A percentile compares a stretch with the other conserved stretches of the same genome.
Conservation (phyloP, 345 rosid genomes). For the Litchi chinensis region DNA sequence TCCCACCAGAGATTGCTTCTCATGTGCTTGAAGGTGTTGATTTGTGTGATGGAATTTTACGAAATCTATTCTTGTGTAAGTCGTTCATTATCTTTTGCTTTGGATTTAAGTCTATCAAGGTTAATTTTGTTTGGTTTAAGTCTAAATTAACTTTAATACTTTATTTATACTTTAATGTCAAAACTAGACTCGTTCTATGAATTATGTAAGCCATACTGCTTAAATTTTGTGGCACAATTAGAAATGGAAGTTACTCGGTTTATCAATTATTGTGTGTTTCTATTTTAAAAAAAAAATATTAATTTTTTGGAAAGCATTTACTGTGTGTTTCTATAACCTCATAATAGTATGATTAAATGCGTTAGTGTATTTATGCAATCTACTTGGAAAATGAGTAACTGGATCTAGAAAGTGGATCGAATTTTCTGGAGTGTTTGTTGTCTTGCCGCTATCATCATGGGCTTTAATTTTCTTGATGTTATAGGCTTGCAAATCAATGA, state of each 20-base stretch:
- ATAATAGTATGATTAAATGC: not conserved
- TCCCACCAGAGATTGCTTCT: constrained; percentile 89
- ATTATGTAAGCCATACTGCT: not conserved
- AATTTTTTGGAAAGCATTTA: no score
- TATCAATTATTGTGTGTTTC: not conserved
- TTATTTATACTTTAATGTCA: not conserved
- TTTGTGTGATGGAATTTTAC: constrained; percentile 77
- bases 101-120: not conserved
- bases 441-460: not conserved
- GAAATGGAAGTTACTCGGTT: not conserved
- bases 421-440: not conserved
- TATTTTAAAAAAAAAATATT: no score
- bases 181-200: not conserved
- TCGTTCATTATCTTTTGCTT: not conserved
- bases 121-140: not conserved
- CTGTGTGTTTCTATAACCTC: not conserved
- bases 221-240: not conserved
- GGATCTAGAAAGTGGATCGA: not conserved
- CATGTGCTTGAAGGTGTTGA: constrained; percentile 88
- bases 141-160: not conserved
- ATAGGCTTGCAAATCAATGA: constrained; percentile 88
- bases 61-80: constrained; percentile 91
- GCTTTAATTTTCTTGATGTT: constrained; percentile 14
- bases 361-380: not conserved
- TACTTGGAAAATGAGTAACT: not conserved